Conservation (phyloP, 2,329 filamentous ascomycete species). For the Botryosphaeria agaves region DNA sequence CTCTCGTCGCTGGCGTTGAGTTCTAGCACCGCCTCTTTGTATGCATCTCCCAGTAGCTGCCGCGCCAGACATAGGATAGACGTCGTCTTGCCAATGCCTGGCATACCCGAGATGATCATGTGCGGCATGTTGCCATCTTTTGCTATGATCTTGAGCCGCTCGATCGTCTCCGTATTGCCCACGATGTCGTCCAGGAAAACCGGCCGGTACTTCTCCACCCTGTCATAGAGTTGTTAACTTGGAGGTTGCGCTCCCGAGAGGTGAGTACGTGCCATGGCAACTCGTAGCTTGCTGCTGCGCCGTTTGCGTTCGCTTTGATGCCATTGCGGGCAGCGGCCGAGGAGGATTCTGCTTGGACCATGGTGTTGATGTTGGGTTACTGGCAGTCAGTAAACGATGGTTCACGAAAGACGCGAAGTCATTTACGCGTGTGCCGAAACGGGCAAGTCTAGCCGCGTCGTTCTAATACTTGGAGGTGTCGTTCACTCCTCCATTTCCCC, state of each 20-base stretch:
- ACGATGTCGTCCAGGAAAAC: slow-evolving; percentile 93
- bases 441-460: too few species aligned
- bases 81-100: slow-evolving; percentile 96
- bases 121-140: slow-evolving; percentile 99
- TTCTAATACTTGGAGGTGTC: too few species aligned
- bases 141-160: slow-evolving; percentile 93
- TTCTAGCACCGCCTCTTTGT: slow-evolving; percentile 94
- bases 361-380: slow-evolving; percentile 9
- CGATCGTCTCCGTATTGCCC: slow-evolving; percentile 93
- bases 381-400: too few species aligned
- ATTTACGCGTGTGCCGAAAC: too few species aligned
- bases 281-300: slow-evolving; percentile 42
- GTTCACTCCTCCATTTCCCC: too few species aligned
- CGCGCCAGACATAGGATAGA: slow-evolving; percentile 85
- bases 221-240: slow-evolving; percentile 19
- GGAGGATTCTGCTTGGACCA: slow-evolving; percentile 32
- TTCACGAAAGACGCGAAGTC: too few species aligned
- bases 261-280: slow-evolving; percentile 52
- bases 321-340: slow-evolving; percentile 26
- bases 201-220: slow-evolving; percentile 97
- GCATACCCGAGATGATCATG: slow-evolving; percentile 98
- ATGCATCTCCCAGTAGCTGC: slow-evolving; percentile 78
- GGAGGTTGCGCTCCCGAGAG: slow-evolving; percentile 1
- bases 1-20: slow-evolving; percentile 93
- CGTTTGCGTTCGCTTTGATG: slow-evolving; percentile 21